Base-by-base conservation (phyloP, 441 rosid species). In the Corymbia calophylla region DNA sequence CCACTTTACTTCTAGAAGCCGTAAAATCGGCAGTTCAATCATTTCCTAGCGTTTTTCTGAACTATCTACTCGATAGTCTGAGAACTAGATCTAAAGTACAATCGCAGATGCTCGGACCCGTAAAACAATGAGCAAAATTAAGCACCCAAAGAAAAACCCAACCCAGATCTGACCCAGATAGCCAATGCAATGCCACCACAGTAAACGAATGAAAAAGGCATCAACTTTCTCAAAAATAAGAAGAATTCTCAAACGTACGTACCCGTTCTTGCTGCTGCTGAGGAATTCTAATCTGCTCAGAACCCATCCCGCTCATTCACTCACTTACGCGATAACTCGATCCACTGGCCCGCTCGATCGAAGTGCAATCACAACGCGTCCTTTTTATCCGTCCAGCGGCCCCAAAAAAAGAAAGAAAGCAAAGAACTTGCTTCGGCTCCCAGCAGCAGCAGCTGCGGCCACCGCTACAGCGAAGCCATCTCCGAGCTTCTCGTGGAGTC, bases 201-300 rank as follows among this genome's bases (percentile, higher is more conserved):
- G 44, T 18, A 23, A 44, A 77, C 10, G 51, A 77, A 44, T 8
- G n/a, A 23, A 44, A 73, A 77, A 77, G 84, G 68, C 85, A 68
- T 14, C 27, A 19, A 48, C 60, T 21, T 32, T n/a, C 62, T n/a
- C 56, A 19, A 32, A 88, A 77, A 44, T 47, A 81, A 62, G 49
- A 88, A 21, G 60, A 88, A 66, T 68, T 13, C 12, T 49, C 32
- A 14, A 51, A 77, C 84, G 84, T 8, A 77, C n/a, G 51, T 77
- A 88, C 89, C 89, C 89, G 89, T 88, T 88, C 89, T 88, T 68
- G 89, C 82, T 70, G 89, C 89, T 51, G 89, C 29, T 17, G 89
- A 68, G 89, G 89, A 44, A 88, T 62, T 51, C 80, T 62, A 68
- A 88, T 68, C 85, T 68, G 89, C 89, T 88, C 89, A n/a, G 85